phyloP scores from a whole-genome alignment of 1,284 basidiomycete genomes.

The Tilletia indica region DNA sequence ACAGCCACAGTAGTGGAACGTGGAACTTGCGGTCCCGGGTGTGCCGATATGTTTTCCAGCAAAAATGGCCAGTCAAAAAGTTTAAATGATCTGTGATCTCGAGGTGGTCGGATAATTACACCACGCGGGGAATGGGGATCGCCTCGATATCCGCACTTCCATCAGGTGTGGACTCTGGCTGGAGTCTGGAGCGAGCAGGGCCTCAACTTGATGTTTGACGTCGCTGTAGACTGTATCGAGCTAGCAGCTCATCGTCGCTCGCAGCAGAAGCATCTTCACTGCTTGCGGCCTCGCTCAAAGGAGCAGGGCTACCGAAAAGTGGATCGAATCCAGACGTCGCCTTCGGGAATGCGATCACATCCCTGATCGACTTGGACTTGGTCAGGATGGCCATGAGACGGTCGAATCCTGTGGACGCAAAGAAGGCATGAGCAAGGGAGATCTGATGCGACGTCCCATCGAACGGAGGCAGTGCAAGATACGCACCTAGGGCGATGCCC shows the following conservation, averaged over 20 bases:
- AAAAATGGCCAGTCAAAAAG: too few species aligned
- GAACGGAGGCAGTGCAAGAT: background rate
- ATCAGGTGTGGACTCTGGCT: too few species aligned
- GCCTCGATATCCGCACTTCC: too few species aligned
- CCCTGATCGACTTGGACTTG: conserved; percentile 77
- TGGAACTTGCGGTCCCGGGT: too few species aligned
- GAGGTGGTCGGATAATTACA: too few species aligned
- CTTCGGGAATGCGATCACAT: conserved; percentile 96
- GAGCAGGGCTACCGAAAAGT: conserved; percentile 80
- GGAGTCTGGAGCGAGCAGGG: too few species aligned
- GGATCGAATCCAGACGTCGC: conserved; percentile 78
- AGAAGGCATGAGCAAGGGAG: too few species aligned
- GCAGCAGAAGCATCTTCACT: background rate
- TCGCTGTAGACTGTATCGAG: background rate
- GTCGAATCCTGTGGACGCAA: conserved; percentile 71
- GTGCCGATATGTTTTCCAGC: too few species aligned
- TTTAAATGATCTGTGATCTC: too few species aligned
- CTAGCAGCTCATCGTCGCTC: background rate
- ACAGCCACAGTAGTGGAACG: too few species aligned
- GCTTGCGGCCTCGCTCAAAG: conserved; percentile 35
- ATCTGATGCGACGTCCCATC: background rate
- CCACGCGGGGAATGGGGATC: too few species aligned
- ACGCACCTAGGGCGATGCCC: conserved; percentile 69
- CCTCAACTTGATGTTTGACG: too few species aligned
- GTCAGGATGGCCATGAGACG: conserved; percentile 85